phyloP scores from a whole-genome alignment of 352 stramenopile species.

The Phytophthora pinifolia region DNA sequence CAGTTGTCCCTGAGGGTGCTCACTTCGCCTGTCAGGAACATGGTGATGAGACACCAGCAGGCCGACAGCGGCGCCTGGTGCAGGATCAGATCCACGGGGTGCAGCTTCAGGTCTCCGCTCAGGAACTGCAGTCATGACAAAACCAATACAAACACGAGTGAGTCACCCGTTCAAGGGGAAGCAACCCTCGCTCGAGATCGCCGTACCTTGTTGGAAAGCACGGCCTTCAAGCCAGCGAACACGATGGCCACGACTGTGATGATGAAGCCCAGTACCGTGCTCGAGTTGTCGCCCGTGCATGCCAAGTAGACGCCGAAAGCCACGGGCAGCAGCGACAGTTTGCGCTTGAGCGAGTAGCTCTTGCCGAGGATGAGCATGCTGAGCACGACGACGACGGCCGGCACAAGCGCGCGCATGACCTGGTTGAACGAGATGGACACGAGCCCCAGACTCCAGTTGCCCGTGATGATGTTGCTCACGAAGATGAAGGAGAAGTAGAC shows the following conservation, averaged over 20 bases:
- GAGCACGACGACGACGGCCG: conserved; percentile 74
- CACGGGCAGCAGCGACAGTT: conserved; percentile 76
- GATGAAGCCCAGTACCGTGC: conserved; percentile 84
- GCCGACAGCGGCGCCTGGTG: conserved; percentile 93
- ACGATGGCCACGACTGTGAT: conserved; percentile 90
- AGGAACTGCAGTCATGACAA: conserved; percentile 60
- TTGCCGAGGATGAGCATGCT: conserved; percentile 84
- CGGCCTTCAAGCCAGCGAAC: conserved; percentile 92
- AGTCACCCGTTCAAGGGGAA: conserved; percentile 1
- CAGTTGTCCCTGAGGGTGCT: conserved; percentile 56
- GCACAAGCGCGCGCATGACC: conserved; percentile 89
- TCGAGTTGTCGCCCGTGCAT: conserved; percentile 89
- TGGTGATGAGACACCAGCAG: conserved; percentile 85
- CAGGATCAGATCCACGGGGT: conserved; percentile 91
- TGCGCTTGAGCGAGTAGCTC: conserved; percentile 71
- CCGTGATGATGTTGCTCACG: conserved; percentile 94
- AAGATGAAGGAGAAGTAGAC: conserved; percentile 93
- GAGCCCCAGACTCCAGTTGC: conserved; percentile 91
- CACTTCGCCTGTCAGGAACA: conserved; percentile 82
- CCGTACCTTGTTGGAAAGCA: conserved; percentile 86
- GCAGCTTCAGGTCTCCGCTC: conserved; percentile 92
- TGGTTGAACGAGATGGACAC: conserved; percentile 97
- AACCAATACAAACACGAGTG: conserved; percentile 10
- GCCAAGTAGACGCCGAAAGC: conserved; percentile 83
- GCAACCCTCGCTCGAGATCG: too few species aligned